These are phyloP conservation scores for Plasmodium sp. DNA, from an alignment of 169 alveolate genomes.

Conservation along the genomic window DNA sequence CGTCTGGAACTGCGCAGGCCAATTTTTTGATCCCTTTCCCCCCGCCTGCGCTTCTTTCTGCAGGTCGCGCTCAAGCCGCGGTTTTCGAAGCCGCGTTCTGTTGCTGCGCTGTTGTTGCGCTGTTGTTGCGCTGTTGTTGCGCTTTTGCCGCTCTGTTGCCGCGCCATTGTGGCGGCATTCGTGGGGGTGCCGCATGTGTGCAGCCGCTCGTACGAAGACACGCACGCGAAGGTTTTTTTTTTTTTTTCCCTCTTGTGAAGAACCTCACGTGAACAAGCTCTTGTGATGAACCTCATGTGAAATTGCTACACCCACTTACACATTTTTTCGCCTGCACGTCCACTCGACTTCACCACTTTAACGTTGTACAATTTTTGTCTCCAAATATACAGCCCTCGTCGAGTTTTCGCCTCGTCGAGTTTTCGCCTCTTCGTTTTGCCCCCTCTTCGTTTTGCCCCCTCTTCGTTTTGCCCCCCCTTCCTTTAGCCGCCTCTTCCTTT, in stretches of 20 bases:
- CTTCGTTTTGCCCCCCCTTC: no score
- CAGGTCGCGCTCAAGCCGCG: neutral
- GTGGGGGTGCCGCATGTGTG: neutral
- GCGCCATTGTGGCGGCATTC: neutral
- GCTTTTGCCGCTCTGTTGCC: neutral
- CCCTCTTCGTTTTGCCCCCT: no score
- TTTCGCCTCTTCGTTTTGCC: no score
- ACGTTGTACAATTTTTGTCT: neutral
- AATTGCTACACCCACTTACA: neutral
- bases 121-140: neutral
- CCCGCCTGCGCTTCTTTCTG: neutral
- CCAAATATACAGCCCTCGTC: neutral
- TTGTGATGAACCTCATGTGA: neutral
- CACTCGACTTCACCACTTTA: neutral
- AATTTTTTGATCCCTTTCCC: neutral
- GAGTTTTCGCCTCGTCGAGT: neutral
- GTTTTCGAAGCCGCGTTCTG: neutral
- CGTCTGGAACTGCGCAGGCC: neutral
- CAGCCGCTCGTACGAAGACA: neutral
- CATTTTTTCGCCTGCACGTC: neutral
- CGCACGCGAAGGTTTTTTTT: neutral
- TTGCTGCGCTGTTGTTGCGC: neutral
- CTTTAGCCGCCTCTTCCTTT: neutral
- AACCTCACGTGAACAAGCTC: neutral
- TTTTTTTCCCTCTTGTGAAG: neutral